Base-by-base conservation (phyloP, 495 filamentous ascomycete genomes). In the Sphaerosporella brunnea region DNA sequence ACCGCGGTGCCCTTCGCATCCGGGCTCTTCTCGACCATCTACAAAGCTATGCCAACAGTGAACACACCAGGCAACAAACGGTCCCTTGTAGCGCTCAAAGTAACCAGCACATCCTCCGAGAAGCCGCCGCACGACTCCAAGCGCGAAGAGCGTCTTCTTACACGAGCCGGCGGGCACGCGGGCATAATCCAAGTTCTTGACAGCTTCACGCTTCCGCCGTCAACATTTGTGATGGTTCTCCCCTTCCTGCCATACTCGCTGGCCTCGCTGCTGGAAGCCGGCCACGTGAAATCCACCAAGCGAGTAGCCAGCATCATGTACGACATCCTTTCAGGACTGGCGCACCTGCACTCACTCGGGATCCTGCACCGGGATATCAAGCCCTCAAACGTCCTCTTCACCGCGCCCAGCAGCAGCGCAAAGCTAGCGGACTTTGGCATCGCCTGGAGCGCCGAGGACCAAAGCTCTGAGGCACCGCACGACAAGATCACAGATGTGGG, bases 291-390 rank as follows among this genome's bases (percentile, higher is more conserved):
- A 58, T 63, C 18, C 52, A 64, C 35, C 53, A 80, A 4, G 63
- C 73, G 13, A 60, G 24, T 32, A n/a, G 2, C 26, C 15, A 5
- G 10, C 21, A 48, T 42, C 4, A 24, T 47, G n/a, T 19, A 15
- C 23, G 36, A 24, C 19, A 19, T 40, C 18, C 37, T 54, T 13
- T 21, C 63, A 13, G 92, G 77, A 4, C 72, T 97, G 8, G 62
- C 62, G 3, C 73, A 82, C 56, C 60, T 92, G 21, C 92, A 97
- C 63, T 50, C 61, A 8, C 63, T 73, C 11, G 76, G 73, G 5
- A 84, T 97, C 43, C 79, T 96, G 53, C 90, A 97, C 62, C 77
- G 90, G 23, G 90, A 97, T 58, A 69, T 97, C 58, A 97, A 97
- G 60, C 87, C 90, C 4, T 80, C 84, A 1, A 92, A 93, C 53